Base-by-base conservation (phyloP, 192 early-diverging fungal genomes). In the Podila verticillata region DNA sequence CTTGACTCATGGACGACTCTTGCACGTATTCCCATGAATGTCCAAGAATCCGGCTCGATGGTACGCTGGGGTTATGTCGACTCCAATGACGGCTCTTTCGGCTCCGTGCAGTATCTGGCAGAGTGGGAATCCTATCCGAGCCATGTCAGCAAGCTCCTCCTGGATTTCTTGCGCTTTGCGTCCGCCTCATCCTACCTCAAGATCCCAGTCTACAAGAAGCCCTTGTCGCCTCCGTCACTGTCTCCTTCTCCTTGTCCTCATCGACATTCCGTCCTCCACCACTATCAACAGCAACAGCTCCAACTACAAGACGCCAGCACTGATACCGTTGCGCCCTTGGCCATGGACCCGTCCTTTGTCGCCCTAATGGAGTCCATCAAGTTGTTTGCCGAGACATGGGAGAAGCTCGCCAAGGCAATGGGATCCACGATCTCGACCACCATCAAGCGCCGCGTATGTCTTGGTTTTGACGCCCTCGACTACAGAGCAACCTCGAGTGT, bases 141-240 rank as follows among this genome's bases (percentile, higher is more conserved):
- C 12, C 5, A 30, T 29, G 34, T 68, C 28, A 68, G 44, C 66
- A 75, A 75, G 66, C 36, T 30, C 1, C 17, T 68, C 15, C 10
- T 75, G 39, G 66, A 75, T 22, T 57, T 75, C 39, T 57, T 75
- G 26, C 58, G 73, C 5, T 66, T 34, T 35, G 60, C 49, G 0
- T 32, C 48, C 7, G 73, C 73, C 2, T 5, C 51, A 4, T 47
- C 65, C 12, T 75, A 63, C 31, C 66, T 75, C 22, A 67, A 65
- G 13, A 28, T 68, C 51, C 61, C 62, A 31, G 9, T 61, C 51
- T 51, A 35, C 39, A 32, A 59, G 6, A 29, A 47, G n/a, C 35
- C 66, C 57, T 4, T 39, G 32, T 39, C 32, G 24, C 24, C 60
- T 8, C 60, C 60, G 2, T 35, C 36, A 39, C 36, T 39, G 12